Percentiles rank a stretch among this genome's conserved stretches.
phyloP scores from a whole-genome alignment of 352 stramenopile genomes.

The Phytophthora constricta region DNA sequence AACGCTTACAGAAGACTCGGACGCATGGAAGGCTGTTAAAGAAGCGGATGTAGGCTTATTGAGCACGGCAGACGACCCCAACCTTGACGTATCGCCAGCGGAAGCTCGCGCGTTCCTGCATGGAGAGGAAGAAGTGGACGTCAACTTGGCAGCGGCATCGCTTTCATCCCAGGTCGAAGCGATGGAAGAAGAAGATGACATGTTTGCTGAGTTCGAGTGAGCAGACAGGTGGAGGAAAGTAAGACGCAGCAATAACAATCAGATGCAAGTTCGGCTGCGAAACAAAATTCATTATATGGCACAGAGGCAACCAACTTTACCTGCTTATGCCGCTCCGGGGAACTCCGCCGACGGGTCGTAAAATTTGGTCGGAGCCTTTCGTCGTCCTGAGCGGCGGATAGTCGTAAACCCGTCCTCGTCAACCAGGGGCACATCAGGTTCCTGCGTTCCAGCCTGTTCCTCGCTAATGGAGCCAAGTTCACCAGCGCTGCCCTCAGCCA shows the following conservation, averaged over 20 bases:
- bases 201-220: constrained; percentile 87
- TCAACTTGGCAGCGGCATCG: constrained; percentile 51
- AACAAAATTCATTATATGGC: constrained; percentile 38
- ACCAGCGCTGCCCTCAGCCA: constrained; percentile 18
- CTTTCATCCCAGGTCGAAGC: constrained; percentile 68
- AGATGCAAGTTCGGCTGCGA: constrained; percentile 10
- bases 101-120: constrained; percentile 69
- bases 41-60: constrained; percentile 68
- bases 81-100: constrained; percentile 45
- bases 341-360: constrained; percentile 82
- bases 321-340: constrained; percentile 71
- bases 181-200: constrained; percentile 76
- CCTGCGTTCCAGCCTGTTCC: constrained; percentile 32
- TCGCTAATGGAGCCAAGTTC: constrained; percentile 41
- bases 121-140: constrained; percentile 61
- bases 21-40: constrained; percentile 61
- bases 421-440: constrained; percentile 36
- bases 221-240: background rate
- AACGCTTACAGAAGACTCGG: constrained; percentile 48
- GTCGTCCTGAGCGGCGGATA: constrained; percentile 71
- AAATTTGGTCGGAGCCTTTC: constrained; percentile 71
- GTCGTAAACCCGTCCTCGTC: constrained; percentile 83
- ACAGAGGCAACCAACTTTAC: constrained; percentile 22
- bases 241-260: no score
- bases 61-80: constrained; percentile 64